phyloP scores from a whole-genome alignment of 129 eudicot species.

The Lactuca saligna region DNA sequence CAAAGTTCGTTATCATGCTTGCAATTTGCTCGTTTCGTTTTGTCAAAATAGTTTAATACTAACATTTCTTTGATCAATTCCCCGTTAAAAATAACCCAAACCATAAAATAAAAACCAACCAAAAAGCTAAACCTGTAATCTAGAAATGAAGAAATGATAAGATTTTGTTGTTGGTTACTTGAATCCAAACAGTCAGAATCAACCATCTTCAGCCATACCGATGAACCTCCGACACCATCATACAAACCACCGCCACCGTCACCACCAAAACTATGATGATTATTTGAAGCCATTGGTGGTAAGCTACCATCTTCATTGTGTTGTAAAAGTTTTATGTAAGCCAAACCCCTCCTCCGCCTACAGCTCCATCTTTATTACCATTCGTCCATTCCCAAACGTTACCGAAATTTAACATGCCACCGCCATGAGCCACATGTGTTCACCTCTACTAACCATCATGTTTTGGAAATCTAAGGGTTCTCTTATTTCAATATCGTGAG shows the following conservation, averaged over 20 bases:
- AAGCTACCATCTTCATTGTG: slow-evolving; percentile 50
- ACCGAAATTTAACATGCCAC: slow-evolving; percentile 40
- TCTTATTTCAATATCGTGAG: slow-evolving; percentile 41
- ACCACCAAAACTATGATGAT: slow-evolving; percentile 34
- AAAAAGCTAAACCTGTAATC: no score
- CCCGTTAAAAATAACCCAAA: no score
- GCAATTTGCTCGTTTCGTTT: no score
- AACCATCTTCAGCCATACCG: slow-evolving; percentile 38
- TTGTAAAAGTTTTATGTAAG: slow-evolving; percentile 66
- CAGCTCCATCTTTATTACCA: slow-evolving; percentile 26
- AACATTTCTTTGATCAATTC: no score
- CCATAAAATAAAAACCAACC: no score
- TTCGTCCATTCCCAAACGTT: slow-evolving; percentile 40
- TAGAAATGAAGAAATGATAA: slow-evolving; percentile 36
- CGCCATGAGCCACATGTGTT: slow-evolving; percentile 29
- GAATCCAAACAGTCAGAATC: slow-evolving; percentile 53
- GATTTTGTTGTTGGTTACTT: slow-evolving; percentile 49
- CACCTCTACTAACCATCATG: slow-evolving; percentile 29
- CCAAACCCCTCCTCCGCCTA: slow-evolving; percentile 39
- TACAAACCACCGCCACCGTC: slow-evolving; percentile 34
- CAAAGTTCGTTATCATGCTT: no score
- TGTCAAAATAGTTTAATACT: no score
- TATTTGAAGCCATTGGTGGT: slow-evolving; percentile 35
- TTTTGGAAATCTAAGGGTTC: slow-evolving; percentile 33
- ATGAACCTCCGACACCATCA: slow-evolving; percentile 28